Evolutionary conservation across 306 rosid species (phyloP).

Genomic region (Sophora flavescens): DNA sequence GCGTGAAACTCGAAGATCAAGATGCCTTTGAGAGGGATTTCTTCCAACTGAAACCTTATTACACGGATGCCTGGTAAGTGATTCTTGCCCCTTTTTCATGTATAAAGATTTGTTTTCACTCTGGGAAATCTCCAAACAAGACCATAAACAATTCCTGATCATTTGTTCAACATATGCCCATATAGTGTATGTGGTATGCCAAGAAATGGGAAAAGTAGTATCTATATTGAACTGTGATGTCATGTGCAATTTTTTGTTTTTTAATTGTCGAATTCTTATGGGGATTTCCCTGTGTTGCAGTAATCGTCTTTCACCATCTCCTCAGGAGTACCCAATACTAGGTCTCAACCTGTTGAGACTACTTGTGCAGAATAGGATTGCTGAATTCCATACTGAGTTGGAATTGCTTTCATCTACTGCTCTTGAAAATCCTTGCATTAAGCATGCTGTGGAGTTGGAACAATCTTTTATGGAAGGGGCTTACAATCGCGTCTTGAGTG

Average conservation of each 20-base stretch:
- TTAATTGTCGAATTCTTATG: slow-evolving; percentile 2
- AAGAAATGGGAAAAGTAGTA: slow-evolving; percentile 20
- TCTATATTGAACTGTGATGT: background rate
- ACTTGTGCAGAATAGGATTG: slow-evolving; percentile 97
- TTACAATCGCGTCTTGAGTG: slow-evolving; percentile 94
- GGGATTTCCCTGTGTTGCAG: slow-evolving; percentile 58
- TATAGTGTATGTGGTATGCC: slow-evolving; percentile 24
- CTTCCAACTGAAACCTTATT: slow-evolving; percentile 93
- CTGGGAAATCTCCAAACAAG: slow-evolving; percentile 10
- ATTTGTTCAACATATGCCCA: slow-evolving; percentile 14
- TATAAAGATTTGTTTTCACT: background rate
- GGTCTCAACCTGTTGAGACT: slow-evolving; percentile 98
- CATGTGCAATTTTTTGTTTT: slow-evolving; percentile 1
- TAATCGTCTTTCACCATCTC: slow-evolving; percentile 77
- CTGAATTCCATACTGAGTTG: slow-evolving; percentile 97
- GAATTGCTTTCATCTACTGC: slow-evolving; percentile 87
- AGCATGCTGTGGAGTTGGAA: slow-evolving; percentile 97
- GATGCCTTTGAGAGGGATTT: slow-evolving; percentile 98
- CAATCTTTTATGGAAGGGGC: slow-evolving; percentile 99
- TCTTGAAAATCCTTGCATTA: slow-evolving; percentile 90
- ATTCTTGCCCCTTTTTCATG: background rate
- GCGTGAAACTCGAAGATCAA: slow-evolving; percentile 92
- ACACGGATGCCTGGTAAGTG: slow-evolving; percentile 88
- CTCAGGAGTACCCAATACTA: slow-evolving; percentile 88
- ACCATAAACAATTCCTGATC: slow-evolving; percentile 10